phyloP scores from a whole-genome alignment of 2,329 filamentous ascomycete genomes.

The Colletotrichum cuscutae region DNA sequence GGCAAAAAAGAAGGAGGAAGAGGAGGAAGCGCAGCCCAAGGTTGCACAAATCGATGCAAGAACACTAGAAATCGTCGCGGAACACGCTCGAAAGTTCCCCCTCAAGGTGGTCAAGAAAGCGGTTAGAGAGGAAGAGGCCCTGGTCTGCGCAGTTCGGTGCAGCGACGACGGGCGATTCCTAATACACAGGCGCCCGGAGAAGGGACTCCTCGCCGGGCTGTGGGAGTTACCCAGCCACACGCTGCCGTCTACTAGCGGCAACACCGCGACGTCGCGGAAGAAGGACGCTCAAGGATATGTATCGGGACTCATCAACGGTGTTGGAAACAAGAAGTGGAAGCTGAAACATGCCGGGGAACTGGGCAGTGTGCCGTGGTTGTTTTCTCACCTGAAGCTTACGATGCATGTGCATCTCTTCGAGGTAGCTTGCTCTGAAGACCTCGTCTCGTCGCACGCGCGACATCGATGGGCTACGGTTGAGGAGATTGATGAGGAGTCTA shows the following conservation, averaged over 20 bases:
- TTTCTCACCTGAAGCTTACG: slow-evolving; percentile 65
- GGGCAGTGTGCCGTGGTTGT: slow-evolving; percentile 66
- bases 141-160: slow-evolving; percentile 63
- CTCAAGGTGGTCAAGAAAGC: slow-evolving; percentile 62
- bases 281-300: slow-evolving; percentile 49
- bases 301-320: slow-evolving; percentile 39
- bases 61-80: slow-evolving; percentile 47
- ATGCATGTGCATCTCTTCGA: slow-evolving; percentile 67
- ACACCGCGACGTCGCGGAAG: slow-evolving; percentile 45
- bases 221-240: slow-evolving; percentile 66
- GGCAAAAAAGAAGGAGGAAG: slow-evolving; percentile 23
- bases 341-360: slow-evolving; percentile 52
- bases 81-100: slow-evolving; percentile 62
- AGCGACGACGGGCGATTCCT: slow-evolving; percentile 54
- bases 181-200: slow-evolving; percentile 61
- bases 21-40: not conserved
- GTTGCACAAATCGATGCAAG: slow-evolving; percentile 37
- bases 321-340: not conserved
- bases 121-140: slow-evolving; percentile 60
- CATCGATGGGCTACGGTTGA: slow-evolving; percentile 51
- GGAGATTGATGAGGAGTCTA: slow-evolving; percentile 60
- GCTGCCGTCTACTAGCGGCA: slow-evolving; percentile 43
- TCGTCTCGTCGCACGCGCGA: slow-evolving; percentile 6
- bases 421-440: slow-evolving; percentile 38
- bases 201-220: slow-evolving; percentile 63